Evolutionary conservation across 176 grass and related monocot genomes (phyloP), one percentile per base, ranked within the genome.

Genomic region (Ampelocalamus luodianensis): DNA sequence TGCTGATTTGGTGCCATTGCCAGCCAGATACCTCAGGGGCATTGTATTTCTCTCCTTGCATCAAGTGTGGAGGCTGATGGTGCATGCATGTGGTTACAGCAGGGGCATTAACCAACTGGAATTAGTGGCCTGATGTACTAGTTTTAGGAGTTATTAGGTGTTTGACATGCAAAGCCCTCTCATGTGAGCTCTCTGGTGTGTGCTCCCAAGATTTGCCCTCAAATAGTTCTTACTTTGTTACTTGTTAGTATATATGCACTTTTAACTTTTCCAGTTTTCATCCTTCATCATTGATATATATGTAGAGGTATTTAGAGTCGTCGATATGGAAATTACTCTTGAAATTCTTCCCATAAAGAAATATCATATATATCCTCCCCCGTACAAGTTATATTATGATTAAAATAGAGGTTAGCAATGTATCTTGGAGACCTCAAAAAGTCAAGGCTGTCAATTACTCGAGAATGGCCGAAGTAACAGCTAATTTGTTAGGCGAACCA

Each of bases 1-100:
- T 90, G 89, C 85, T 84, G 85, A 84, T 79, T 87, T 84, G 75
- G 89, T 76, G 85, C 14, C 61, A 80, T 84, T 76, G 85, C 85
- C 89, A 84, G 75, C 85, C 14, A 20, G 79, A 87, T 74, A 65
- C 2, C 13, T 65, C 14, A 36, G 14, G 36, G 70, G 53, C 71
- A 51, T 39, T 24, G 45, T 44, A 26, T n/a, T n/a, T 65, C 61
- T 76, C 46, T 63, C 64, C 71, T 74, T 50, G 84, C 80, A 79
- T 90, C 85, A 62, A 90, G 60, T 79, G 68, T 71, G 65, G 60
- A 74, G 29, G 50, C 75, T 83, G 80, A 83, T 79, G 75, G 50
- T 79, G 80, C 80, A 55, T 79, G 73, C 79, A 84, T 87, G 85
- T 87, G 84, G 80, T 76, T 84, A 79, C 80, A 83, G 89, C 85